Evolutionary conservation across 352 stramenopile species (phyloP).

Genomic region (Phytophthora megakarya): DNA sequence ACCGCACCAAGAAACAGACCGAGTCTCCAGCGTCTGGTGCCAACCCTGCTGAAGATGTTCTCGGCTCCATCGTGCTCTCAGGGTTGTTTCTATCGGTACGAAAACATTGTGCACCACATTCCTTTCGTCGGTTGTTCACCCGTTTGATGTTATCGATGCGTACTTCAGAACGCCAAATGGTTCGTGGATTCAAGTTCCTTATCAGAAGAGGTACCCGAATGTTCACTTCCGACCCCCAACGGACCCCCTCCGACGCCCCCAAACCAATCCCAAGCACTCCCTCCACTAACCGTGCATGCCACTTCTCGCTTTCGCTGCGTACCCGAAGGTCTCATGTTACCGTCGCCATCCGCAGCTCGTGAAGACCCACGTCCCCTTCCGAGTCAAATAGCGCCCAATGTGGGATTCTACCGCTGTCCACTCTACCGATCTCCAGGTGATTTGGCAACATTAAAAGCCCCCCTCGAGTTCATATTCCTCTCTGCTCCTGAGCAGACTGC

Average conservation of each 20-base stretch:
- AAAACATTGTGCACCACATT: background rate
- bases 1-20: background rate
- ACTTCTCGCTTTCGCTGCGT: slow-evolving; percentile 32
- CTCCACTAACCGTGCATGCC: slow-evolving; percentile 31
- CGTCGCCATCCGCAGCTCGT: background rate
- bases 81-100: slow-evolving; percentile 56
- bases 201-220: slow-evolving; percentile 2
- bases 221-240: background rate
- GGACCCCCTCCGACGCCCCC: background rate
- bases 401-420: slow-evolving; percentile 48
- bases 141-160: background rate
- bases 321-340: slow-evolving; percentile 16
- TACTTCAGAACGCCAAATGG: slow-evolving; percentile 49
- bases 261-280: slow-evolving; percentile 28
- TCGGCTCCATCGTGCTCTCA: slow-evolving; percentile 42
- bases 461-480: slow-evolving; percentile 45
- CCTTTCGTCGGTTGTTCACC: background rate
- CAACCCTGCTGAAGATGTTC: slow-evolving; percentile 8
- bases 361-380: slow-evolving; percentile 12
- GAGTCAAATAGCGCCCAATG: background rate
- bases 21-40: background rate
- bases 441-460: slow-evolving; percentile 31
- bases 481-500: slow-evolving; percentile 33
- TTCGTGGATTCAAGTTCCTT: slow-evolving; percentile 26
- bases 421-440: slow-evolving; percentile 41